Percentiles rank a stretch among this genome's conserved stretches.
Conservation (phyloP, 1,139 yeast species). For the Hansenula sp. region DNA sequence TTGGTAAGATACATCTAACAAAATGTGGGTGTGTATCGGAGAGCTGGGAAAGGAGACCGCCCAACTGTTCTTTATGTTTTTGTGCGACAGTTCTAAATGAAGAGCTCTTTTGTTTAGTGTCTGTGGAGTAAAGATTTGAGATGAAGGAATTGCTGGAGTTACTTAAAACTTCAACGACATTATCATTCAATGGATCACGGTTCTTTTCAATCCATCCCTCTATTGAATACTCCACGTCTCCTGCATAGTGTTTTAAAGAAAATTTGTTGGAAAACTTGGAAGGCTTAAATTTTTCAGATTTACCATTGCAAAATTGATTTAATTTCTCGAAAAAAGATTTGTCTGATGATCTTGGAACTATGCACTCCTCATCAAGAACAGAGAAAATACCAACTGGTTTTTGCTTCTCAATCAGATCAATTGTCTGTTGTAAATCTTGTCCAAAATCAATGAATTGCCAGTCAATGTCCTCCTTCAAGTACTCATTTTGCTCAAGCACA, state of each 20-base stretch:
- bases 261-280: constrained; percentile 71
- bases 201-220: constrained; percentile 95
- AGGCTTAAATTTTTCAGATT: constrained; percentile 57
- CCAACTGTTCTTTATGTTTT: constrained; percentile 79
- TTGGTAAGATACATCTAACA: constrained; percentile 94
- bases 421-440: constrained; percentile 92
- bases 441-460: constrained; percentile 98
- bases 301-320: constrained; percentile 38
- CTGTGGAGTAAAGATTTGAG: constrained; percentile 37
- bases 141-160: constrained; percentile 54
- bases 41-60: constrained; percentile 66
- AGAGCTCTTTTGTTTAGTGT: constrained; percentile 17
- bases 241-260: constrained; percentile 88
- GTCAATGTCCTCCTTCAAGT: constrained; percentile 88
- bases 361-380: constrained; percentile 89
- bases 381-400: constrained; percentile 86
- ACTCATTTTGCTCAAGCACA: constrained; percentile 97
- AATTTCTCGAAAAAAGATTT: constrained; percentile 78
- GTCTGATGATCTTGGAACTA: constrained; percentile 89
- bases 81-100: constrained; percentile 79
- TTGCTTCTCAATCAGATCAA: constrained; percentile 78
- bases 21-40: constrained; percentile 90
- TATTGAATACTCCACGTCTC: constrained; percentile 86
- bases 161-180: constrained; percentile 54
- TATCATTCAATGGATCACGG: constrained; percentile 87